Evolutionary conservation across 371 early-diverging fungal species (phyloP), one percentile per base, ranked within the genome.

Genomic region (Apophysomyces trapeziformis): DNA sequence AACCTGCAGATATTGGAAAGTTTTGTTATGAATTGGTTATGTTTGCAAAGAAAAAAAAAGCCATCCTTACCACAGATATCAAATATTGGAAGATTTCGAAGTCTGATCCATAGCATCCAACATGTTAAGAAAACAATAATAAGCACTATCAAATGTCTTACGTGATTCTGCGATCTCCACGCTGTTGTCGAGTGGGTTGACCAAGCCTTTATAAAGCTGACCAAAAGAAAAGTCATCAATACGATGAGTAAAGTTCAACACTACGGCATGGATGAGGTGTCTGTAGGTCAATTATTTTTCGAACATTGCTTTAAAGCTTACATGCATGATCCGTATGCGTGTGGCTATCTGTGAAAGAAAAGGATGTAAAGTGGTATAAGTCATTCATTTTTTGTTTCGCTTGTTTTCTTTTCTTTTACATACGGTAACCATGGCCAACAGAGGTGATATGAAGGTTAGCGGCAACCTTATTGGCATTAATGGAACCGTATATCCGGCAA

Each of bases 191-290:
- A 97, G 79, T 43, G 98, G 98, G 70, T 96, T 96, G 41, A 88
- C 78, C 14, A 95, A 81, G 26, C 85, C 88, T 4, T 96, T 94
- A 68, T 95, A 96, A 35, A 89, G 69, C 14, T 76, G 73, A 21
- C 97, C 98, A 83, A 96, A 97, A 0, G 95, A 94, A 37, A 97
- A 82, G 70, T 91, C 88, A 73, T 95, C 94, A 59, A 97, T 92
- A 26, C 92, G 87, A 75, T 97, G 98, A 0, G 97, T 95, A 68
- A 97, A 95, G 76, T 97, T 97, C 72, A 96, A 79, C 43, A 86
- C 92, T 93, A 77, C 5, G 1, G 32, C 45, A 56, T 44, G 1
- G 32, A 39, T 65, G 6, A 21, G 36, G 38, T 8, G n/a, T 36
- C 38, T 43, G 6, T 4, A 36, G 11, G 38, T 47, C 32, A 26